Base-by-base conservation (phyloP, 1,139 yeast species). In the Wickerhamomyces sp. region DNA sequence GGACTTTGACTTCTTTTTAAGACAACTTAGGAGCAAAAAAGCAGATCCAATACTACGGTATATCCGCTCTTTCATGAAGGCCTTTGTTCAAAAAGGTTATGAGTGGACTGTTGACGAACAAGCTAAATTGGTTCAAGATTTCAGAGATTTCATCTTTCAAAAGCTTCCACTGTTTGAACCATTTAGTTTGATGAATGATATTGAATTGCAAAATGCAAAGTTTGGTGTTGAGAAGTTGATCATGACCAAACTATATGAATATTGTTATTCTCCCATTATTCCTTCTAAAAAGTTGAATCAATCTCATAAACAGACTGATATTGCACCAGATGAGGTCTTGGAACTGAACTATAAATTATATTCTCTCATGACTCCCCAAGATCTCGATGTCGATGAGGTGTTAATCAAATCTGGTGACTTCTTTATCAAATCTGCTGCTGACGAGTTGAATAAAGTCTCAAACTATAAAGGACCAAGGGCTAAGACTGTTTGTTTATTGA, bases 181-280 rank as follows among this genome's bases (percentile, higher is more conserved):
- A 0, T 93, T 91, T 63, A 74, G 78, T 32, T 70, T 79, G 2
- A 76, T 90, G 73, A 79, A 77, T 26, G 77, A 72, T 5, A 74
- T 74, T 33, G 79, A 78, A 46, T 68, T 85, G 48, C 81, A 76
- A 39, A 91, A 91, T 59, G 84, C 95, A 2, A 69, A 84, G 52
- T 97, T 90, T 59, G 99, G 99, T 0, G 74, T 93, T 61, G 99
- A 94, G 64, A 94, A 94, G 62, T 73, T 94, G 37, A 73, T 94
- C 10, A 89, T 91, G 95, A 91, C 93, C 50, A 73, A 96, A 54
- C 66, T 94, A 6, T 91, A 90, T 61, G 73, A 73, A 2, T 79
- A 77, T 46, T 85, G 94, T 36, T 94, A 87, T 60, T 82, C 97
- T 0, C 98, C 98, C 0, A 84, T 76, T 45, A 76, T 88, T 27